Evolutionary conservation across 257 asterid species (phyloP), one percentile per base, ranked within the genome.

Genomic region (Henckelia pumila): DNA sequence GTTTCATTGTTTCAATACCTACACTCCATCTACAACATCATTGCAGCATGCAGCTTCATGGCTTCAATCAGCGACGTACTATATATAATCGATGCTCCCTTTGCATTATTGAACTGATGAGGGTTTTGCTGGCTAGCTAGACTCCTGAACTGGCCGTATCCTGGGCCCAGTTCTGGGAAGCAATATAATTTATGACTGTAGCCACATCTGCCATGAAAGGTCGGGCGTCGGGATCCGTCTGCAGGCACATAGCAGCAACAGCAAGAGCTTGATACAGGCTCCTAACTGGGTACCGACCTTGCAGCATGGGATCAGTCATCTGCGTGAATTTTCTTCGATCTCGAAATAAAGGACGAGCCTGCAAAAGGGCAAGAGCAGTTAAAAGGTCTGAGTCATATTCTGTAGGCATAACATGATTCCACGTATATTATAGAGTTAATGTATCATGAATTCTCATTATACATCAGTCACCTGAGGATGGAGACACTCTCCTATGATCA

Each of bases 261-360:
- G 82, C 87, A 26, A 82, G 81, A n/a, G 87, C 87, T 79, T 79
- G 87, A 37, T 74, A 79, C 68, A 82, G 60, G 8, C 87, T 81
- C 68, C 87, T 64, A 7, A 73, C 62, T 1, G 87, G 87, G 72
- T 79, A 82, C 67, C 72, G 79, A 20, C 87, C 87, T 61, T 82
- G 84, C 37, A 82, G 87, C 61, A 70, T 77, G 1, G 87, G 87
- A 56, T 82, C 87, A 0, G 83, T 84, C 84, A 82, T 82, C 29
- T 79, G 84, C 4, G 77, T 76, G 70, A 82, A 79, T 68, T 82
- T 82, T 68, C 81, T 66, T 26, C 83, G 82, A 71, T 82, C 87
- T 75, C 77, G 73, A 67, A 82, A 79, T 55, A 82, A 73, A 6
- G 87, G 87, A 3, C 84, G 84, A 56, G 86, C 86, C 86, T 81